Base-by-base conservation (phyloP, 208 protist species). In the Porcisia hertigi region DNA sequence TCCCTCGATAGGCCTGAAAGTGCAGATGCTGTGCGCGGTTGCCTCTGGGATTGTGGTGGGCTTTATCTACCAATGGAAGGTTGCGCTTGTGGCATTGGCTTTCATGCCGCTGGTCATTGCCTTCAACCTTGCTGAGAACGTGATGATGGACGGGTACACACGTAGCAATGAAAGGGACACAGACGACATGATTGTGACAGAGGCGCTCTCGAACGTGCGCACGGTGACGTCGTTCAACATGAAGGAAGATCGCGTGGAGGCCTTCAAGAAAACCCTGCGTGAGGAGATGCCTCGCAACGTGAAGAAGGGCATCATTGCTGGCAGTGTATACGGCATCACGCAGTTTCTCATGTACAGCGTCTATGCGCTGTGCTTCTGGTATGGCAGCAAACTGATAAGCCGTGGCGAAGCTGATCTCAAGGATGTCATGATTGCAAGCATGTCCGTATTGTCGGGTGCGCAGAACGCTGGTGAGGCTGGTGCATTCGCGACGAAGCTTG, bases 191-290 rank as follows among this genome's bases (percentile, higher is more conserved):
- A 74, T 92, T 59, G 88, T 89, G 62, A 94, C 86, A 30, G 91
- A 96, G 83, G 78, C 87, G 52, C 76, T 96, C 34, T 91, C 86
- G 63, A 90, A 87, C 70, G 76, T 94, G 47, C 91, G 91, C 73
- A 95, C 91, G 23, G 88, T 95, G 20, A 84, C 81, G 25, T 89
- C 91, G 34, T 96, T 96, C 69, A 93, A 94, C 83, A 66, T 94
- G 66, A 83, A 90, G 54, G 67, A 76, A 14, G 69, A 87, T 64
- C 80, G 82, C 43, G 62, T 84, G n/a, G 75, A 45, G 39, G 73
- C 74, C 36, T 91, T 85, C 64, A 8, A 49, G 9, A 65, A 43
- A 3, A 47, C 79, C 23, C 60, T 92, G 52, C 43, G 72, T 20
- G 20, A 76, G 11, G 78, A 86, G 60, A 7, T 53, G 47, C 77